These are phyloP conservation scores for Barbarea vulgaris DNA, from an alignment of 345 rosid genomes.

Conservation along the genomic window DNA sequence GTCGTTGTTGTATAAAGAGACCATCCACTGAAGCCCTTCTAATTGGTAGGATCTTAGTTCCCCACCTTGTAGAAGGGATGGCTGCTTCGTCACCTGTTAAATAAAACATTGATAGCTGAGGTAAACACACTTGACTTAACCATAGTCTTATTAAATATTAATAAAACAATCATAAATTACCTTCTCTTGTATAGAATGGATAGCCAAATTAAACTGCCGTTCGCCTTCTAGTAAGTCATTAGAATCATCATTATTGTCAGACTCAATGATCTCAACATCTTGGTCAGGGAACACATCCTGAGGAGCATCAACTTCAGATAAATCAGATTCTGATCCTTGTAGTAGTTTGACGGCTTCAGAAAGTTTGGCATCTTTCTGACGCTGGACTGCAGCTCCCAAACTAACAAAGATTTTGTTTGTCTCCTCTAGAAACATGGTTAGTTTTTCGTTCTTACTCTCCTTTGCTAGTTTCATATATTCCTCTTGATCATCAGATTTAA, in stretches of 20 bases:
- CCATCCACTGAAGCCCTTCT: conserved; percentile 99
- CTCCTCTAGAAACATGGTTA: conserved; percentile 85
- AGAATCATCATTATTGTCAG: conserved; percentile 79
- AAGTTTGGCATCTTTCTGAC: conserved; percentile 80
- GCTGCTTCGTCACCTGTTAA: conserved; percentile 90
- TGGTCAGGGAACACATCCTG: conserved; percentile 62
- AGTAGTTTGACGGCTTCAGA: conserved; percentile 67
- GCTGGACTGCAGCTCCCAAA: conserved; percentile 98
- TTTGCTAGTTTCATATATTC: conserved; percentile 92
- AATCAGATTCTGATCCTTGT: conserved; percentile 67
- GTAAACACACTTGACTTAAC: neutral
- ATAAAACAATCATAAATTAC: conserved; percentile 41
- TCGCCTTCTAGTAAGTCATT: conserved; percentile 92
- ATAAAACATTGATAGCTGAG: conserved; percentile 1
- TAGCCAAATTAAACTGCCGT: conserved; percentile 91
- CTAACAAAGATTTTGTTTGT: conserved; percentile 91
- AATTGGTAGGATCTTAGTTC: conserved; percentile 85
- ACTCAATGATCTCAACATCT: conserved; percentile 58
- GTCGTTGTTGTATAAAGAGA: conserved; percentile 91
- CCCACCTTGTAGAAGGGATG: conserved; percentile 88
- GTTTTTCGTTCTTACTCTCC: conserved; percentile 95
- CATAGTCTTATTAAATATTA: neutral
- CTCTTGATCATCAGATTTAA: conserved; percentile 97
- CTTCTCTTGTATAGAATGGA: conserved; percentile 91
- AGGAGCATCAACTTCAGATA: conserved; percentile 65